phyloP scores from a whole-genome alignment of 106 monocot genomes.

The Agapanthus africanus region DNA sequence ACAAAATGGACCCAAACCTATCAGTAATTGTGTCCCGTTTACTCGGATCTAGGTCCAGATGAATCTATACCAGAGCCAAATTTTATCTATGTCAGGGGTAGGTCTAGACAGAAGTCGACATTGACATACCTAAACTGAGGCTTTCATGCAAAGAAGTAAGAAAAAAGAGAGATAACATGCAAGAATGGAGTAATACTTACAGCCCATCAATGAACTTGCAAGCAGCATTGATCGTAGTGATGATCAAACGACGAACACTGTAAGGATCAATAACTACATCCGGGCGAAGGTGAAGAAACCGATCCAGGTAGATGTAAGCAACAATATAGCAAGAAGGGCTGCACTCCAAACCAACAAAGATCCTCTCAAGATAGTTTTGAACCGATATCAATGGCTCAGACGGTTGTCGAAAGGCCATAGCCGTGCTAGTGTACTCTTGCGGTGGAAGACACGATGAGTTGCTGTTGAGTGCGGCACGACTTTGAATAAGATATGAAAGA shows the following conservation, averaged over 20 bases:
- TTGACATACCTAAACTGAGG: too few relatives aligned
- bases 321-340: constrained; percentile 72
- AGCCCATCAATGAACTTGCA: constrained; percentile 74
- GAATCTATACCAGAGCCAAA: too few relatives aligned
- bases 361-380: constrained; percentile 48
- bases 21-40: too few relatives aligned
- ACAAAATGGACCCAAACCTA: too few relatives aligned
- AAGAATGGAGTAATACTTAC: too few relatives aligned
- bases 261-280: constrained; percentile 31
- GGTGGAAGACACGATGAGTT: too few relatives aligned
- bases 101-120: too few relatives aligned
- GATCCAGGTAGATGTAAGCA: constrained; percentile 59
- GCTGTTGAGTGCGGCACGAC: constrained; percentile 13
- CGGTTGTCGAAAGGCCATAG: constrained; percentile 35
- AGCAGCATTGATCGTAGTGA: constrained; percentile 50
- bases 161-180: too few relatives aligned
- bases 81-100: too few relatives aligned
- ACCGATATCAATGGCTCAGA: constrained; percentile 44
- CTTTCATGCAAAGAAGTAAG: too few relatives aligned
- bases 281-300: constrained; percentile 25
- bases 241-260: constrained; percentile 55
- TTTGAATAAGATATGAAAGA: constrained; percentile 14
- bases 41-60: too few relatives aligned
- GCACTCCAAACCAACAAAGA: constrained; percentile 48
- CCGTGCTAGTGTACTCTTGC: not conserved